Percentiles rank a stretch among this genome's conserved stretches.
These are phyloP conservation scores for Rhododendron henanense DNA, from an alignment of 148 eudicot genomes.

Conservation along the genomic window DNA sequence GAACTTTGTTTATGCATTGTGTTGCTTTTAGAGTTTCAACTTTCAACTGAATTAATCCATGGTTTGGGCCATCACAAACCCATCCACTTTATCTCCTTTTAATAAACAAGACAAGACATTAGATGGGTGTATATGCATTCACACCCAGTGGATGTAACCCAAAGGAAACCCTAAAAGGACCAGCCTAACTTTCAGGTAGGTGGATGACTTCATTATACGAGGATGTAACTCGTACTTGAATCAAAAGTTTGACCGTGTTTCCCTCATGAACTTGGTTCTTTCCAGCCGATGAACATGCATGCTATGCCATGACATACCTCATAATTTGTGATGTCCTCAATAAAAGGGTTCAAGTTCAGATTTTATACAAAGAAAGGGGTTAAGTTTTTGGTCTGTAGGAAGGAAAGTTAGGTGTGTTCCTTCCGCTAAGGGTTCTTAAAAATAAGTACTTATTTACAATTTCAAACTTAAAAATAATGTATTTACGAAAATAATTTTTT, in stretches of 20 bases:
- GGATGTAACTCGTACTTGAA: neutral
- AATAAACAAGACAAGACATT: neutral
- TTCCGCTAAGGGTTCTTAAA: no score
- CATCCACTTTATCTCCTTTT: neutral
- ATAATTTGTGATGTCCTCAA: neutral
- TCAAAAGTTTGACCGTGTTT: neutral
- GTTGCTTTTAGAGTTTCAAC: neutral
- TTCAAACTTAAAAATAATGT: no score
- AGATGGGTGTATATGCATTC: neutral
- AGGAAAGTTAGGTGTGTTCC: neutral
- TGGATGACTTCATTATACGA: neutral
- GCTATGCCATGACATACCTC: neutral
- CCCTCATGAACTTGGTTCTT: neutral
- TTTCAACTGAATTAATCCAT: neutral
- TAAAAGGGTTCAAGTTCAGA: neutral
- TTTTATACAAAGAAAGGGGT: neutral
- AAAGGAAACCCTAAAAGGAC: neutral
- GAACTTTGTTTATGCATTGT: neutral
- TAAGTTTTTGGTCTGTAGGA: neutral
- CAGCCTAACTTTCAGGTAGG: neutral
- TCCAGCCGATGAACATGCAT: neutral
- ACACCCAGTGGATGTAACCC: neutral
- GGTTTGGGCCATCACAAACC: neutral
- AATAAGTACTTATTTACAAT: no score
- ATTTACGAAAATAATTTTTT: no score